Evolutionary conservation across 2,329 filamentous ascomycete species (phyloP), one percentile per base, ranked within the genome.

Genomic region (Raffaelea albimanens): DNA sequence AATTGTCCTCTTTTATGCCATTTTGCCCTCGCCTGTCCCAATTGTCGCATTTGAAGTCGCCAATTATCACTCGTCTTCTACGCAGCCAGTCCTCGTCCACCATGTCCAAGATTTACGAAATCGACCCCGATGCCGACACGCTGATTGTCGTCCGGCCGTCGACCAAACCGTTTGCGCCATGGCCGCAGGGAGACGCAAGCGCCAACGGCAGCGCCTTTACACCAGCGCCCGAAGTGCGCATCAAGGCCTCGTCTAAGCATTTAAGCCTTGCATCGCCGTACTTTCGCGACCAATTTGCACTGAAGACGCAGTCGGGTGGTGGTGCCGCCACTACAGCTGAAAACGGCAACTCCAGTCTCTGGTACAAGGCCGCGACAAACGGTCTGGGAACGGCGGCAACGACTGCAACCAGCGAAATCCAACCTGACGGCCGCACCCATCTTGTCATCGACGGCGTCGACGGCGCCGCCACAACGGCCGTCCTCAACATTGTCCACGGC

Each of bases 401-500:
- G 31, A 21, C n/a, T 18, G 34, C 40, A 43, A 44, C 7, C 41
- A 9, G 43, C 1, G 41, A 40, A 5, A 44, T 49, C 10, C 55
- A 59, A 42, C 49, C 60, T 1, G 62, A 64, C 42, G 61, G 61
- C 14, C 58, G 62, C 40, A 46, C 60, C 5, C 61, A 64, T 46
- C 47, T 64, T 7, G 50, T 47, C 4, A 50, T 65, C 5, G 57
- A 56, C 4, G 58, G 57, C 16, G 60, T 63, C 47, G 63, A 73
- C 46, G 53, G 58, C 4, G 57, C 65, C 7, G 67, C 69, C 0
- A 56, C 63, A 9, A 63, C 67, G 18, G 46, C 73, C 1, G 46
- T 72, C 8, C 56, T 74, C 43, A 64, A 70, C 49, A 66, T 70
- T n/a, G 57, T 75, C 10, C 72, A 75, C 55, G 60, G 65, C 43